phyloP scores from a whole-genome alignment of 2,329 filamentous ascomycete species.

The Fusarium illudens region DNA sequence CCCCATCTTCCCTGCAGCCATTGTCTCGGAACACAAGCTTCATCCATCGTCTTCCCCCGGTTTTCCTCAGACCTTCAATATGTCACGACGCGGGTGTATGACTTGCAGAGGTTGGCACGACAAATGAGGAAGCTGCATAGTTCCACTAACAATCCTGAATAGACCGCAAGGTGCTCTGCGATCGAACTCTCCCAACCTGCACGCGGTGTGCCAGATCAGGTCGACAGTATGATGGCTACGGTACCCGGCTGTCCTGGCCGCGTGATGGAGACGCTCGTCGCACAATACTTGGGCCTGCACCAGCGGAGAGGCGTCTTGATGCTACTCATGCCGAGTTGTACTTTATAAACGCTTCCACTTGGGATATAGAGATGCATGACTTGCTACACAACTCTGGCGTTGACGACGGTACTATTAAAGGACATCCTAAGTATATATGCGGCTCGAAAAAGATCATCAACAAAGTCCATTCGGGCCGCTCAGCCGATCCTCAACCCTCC shows the following conservation, averaged over 20 bases:
- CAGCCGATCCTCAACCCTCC: background rate
- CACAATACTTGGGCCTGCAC: conserved; percentile 12
- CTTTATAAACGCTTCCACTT: conserved; percentile 16
- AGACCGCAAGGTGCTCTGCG: conserved; percentile 35
- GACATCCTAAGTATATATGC: background rate
- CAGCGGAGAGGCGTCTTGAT: background rate
- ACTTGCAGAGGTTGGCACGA: conserved; percentile 22
- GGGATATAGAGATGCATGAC: conserved; percentile 24
- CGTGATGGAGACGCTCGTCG: conserved; percentile 11
- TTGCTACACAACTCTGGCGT: background rate
- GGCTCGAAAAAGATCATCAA: conserved; percentile 28
- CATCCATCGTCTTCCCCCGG: background rate
- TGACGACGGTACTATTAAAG: background rate
- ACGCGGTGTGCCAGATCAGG: conserved; percentile 10
- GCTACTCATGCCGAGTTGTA: background rate
- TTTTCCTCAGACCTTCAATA: background rate
- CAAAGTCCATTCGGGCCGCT: rapidly evolving
- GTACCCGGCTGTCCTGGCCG: conserved; percentile 30
- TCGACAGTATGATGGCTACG: conserved; percentile 21
- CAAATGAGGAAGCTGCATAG: rapidly evolving
- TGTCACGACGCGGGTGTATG: conserved; percentile 18
- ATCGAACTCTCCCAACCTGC: conserved; percentile 20
- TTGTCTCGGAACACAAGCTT: background rate
- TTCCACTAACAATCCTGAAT: background rate
- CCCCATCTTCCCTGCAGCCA: background rate